Evolutionary conservation across 495 filamentous ascomycete species (phyloP).

Genomic region (Penicillium arizonense): DNA sequence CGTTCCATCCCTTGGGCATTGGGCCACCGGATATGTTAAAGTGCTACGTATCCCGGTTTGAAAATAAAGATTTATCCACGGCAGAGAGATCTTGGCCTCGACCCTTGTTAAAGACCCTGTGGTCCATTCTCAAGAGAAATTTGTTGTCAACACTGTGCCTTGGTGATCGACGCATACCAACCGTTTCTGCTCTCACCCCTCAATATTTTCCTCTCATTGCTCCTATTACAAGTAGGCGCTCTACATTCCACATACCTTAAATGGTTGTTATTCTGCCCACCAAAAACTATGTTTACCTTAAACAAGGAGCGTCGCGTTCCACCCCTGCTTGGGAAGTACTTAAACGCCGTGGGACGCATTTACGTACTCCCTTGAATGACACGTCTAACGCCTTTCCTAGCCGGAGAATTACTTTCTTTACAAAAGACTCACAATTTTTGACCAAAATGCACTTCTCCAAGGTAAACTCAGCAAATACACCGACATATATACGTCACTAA

Average conservation of each 20-base stretch:
- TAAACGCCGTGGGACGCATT: constrained; percentile 10
- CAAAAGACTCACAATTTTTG: neutral
- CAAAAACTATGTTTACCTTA: constrained; percentile 6
- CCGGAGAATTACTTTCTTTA: constrained; percentile 4
- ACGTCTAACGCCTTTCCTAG: constrained; percentile 2
- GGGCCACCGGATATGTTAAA: no score
- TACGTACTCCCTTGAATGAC: neutral
- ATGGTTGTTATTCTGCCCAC: neutral
- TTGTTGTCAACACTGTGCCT: neutral
- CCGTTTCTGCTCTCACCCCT: constrained; percentile 3
- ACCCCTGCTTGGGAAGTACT: constrained; percentile 7
- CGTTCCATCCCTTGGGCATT: no score
- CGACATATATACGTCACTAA: neutral
- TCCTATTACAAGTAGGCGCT: neutral
- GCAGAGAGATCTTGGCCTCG: no score
- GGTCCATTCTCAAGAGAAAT: constrained; percentile 3
- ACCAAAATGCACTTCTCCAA: constrained; percentile 18
- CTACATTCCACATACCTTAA: constrained; percentile 12
- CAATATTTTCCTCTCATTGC: neutral
- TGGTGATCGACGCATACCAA: constrained; percentile 14
- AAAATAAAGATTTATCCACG: no score
- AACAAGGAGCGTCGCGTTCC: constrained; percentile 6
- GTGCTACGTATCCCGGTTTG: no score
- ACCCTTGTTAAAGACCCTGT: constrained; percentile 1
- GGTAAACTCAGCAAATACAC: neutral